Evolutionary conservation across 2,329 filamentous ascomycete genomes (phyloP).

Genomic region (Ceratocystis ficicola): DNA sequence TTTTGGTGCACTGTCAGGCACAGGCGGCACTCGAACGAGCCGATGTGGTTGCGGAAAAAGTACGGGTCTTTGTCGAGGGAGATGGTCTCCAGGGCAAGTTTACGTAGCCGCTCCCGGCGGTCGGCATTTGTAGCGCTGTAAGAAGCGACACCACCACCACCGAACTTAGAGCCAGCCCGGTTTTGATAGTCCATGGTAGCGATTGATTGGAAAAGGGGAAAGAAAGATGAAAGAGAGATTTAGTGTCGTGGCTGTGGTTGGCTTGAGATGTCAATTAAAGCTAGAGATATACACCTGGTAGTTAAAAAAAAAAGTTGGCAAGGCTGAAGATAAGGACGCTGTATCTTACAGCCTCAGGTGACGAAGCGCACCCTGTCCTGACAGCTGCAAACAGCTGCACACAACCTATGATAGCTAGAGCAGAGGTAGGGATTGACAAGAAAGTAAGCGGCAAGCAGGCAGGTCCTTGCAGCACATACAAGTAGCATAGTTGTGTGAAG

Average conservation of each 20-base stretch:
- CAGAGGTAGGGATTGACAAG: no score
- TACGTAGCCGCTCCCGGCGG: slow-evolving; percentile 90
- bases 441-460: not conserved
- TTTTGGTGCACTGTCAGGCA: slow-evolving; percentile 98
- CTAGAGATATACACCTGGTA: not conserved
- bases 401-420: no score
- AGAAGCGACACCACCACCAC: slow-evolving; percentile 90
- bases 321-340: not conserved
- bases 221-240: not conserved
- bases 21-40: slow-evolving; percentile 92
- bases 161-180: slow-evolving; percentile 92
- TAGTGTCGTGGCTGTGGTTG: not conserved
- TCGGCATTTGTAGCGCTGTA: slow-evolving; percentile 90
- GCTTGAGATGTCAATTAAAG: not conserved
- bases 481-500: no score
- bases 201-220: not conserved
- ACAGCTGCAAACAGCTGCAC: not conserved
- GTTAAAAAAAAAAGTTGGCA: not conserved
- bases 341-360: not conserved
- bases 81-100: slow-evolving; percentile 96
- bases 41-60: slow-evolving; percentile 99
- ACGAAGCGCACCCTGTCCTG: not conserved
- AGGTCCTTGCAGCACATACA: not conserved
- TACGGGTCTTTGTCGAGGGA: slow-evolving; percentile 99
- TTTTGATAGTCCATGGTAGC: slow-evolving; percentile 65